These are phyloP conservation scores for Miscanthus lutarioriparius DNA, from an alignment of 176 grass and related monocot species.

Conservation along the genomic window DNA sequence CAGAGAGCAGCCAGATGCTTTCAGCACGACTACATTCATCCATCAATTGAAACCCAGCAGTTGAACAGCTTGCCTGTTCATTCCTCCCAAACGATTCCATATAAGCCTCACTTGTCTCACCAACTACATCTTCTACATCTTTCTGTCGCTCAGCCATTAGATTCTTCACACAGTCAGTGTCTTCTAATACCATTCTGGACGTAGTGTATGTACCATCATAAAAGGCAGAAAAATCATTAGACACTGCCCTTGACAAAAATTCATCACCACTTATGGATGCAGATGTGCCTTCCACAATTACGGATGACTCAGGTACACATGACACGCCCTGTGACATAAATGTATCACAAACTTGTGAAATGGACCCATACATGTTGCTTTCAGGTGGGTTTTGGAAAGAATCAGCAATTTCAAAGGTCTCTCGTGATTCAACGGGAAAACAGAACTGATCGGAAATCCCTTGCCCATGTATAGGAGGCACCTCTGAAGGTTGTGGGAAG, in stretches of 20 bases:
- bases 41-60: slow-evolving; percentile 66
- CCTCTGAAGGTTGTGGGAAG: slow-evolving; percentile 26
- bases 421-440: slow-evolving; percentile 36
- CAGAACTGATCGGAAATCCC: slow-evolving; percentile 24
- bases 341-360: slow-evolving; percentile 81
- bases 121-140: slow-evolving; percentile 44
- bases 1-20: slow-evolving; percentile 45
- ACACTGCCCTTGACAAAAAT: slow-evolving; percentile 49
- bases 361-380: slow-evolving; percentile 47
- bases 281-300: slow-evolving; percentile 30
- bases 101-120: slow-evolving; percentile 53
- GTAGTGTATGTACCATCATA: slow-evolving; percentile 6
- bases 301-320: slow-evolving; percentile 79
- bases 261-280: slow-evolving; percentile 53
- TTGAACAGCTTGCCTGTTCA: slow-evolving; percentile 51
- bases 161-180: slow-evolving; percentile 25
- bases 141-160: slow-evolving; percentile 24
- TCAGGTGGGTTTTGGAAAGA: slow-evolving; percentile 49
- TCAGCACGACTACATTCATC: slow-evolving; percentile 89
- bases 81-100: slow-evolving; percentile 40
- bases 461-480: slow-evolving; percentile 25
- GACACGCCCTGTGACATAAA: slow-evolving; percentile 72
- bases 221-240: slow-evolving; percentile 38
- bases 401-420: slow-evolving; percentile 42
- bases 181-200: slow-evolving; percentile 25